Percentiles rank a stretch among this genome's conserved stretches.
phyloP scores from a whole-genome alignment of 1,139 yeast species.

The Sugiyamaella paludigena region DNA sequence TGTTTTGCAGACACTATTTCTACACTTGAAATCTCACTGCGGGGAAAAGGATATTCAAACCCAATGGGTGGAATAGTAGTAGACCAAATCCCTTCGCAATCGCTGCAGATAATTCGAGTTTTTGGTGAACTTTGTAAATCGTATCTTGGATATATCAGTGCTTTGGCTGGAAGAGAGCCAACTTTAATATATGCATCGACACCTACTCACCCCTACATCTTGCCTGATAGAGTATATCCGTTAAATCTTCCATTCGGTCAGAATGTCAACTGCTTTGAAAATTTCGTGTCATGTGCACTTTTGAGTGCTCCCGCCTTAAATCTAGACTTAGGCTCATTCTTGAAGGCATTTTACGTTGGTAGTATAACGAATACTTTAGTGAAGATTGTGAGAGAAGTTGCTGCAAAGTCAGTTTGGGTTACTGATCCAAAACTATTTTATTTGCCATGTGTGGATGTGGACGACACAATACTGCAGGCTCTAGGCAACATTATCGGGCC shows the following conservation, averaged over 20 bases:
- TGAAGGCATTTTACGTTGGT: conserved; percentile 8
- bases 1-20: conserved; percentile 54
- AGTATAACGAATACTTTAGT: conserved; percentile 4
- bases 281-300: conserved; percentile 11
- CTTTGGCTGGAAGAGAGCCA: conserved; percentile 1
- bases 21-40: conserved; percentile 61
- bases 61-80: conserved; percentile 45
- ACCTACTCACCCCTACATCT: too few relatives aligned
- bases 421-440: conserved; percentile 3
- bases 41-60: conserved; percentile 50
- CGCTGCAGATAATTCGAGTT: conserved; percentile 57
- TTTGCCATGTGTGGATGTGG: conserved; percentile 11
- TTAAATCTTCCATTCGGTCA: neutral
- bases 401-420: conserved; percentile 6
- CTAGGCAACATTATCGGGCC: conserved; percentile 20
- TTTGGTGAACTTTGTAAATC: conserved; percentile 36
- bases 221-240: neutral
- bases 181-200: neutral
- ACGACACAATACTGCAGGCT: conserved; percentile 19
- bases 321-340: conserved; percentile 3
- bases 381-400: conserved; percentile 1
- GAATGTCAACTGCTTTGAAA: conserved; percentile 8
- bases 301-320: conserved; percentile 10
- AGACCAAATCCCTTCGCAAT: conserved; percentile 59
- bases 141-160: conserved; percentile 1